Conservation (phyloP, 2,329 filamentous ascomycete genomes). For the Aureobasidium sp. region DNA sequence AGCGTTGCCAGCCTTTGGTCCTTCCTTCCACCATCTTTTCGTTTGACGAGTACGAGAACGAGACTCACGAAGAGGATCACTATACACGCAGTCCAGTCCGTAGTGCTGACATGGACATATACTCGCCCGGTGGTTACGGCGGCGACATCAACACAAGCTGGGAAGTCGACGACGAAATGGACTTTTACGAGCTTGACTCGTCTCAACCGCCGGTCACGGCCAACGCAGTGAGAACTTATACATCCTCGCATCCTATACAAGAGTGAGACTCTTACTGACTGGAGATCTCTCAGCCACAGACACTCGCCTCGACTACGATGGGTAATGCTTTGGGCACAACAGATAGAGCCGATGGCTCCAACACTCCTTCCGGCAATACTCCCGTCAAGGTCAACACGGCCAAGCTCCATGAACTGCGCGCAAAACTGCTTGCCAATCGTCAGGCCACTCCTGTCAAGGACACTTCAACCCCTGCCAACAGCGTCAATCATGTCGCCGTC, state of each 20-base stretch:
- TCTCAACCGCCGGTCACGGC: background rate
- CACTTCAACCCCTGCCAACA: background rate
- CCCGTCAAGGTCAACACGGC: background rate
- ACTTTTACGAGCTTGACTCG: background rate
- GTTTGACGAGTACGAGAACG: background rate
- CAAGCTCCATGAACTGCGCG: conserved; percentile 4
- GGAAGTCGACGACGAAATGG: background rate
- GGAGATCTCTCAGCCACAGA: background rate
- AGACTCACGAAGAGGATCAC: background rate
- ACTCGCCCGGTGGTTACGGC: background rate
- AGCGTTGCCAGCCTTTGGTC: background rate
- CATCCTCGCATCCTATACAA: background rate
- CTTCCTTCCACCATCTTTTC: background rate
- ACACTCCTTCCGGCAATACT: background rate
- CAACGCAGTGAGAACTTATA: background rate
- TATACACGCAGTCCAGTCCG: too few relatives aligned
- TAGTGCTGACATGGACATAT: background rate
- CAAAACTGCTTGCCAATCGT: conserved; percentile 1
- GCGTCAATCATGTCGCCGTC: background rate
- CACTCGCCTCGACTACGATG: background rate
- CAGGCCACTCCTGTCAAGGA: background rate
- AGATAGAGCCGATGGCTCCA: background rate
- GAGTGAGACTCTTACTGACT: too few relatives aligned
- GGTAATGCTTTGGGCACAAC: background rate
- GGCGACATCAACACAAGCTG: background rate